Conservation (phyloP, 179 eudicot genomes). For the Silene coronaria region DNA sequence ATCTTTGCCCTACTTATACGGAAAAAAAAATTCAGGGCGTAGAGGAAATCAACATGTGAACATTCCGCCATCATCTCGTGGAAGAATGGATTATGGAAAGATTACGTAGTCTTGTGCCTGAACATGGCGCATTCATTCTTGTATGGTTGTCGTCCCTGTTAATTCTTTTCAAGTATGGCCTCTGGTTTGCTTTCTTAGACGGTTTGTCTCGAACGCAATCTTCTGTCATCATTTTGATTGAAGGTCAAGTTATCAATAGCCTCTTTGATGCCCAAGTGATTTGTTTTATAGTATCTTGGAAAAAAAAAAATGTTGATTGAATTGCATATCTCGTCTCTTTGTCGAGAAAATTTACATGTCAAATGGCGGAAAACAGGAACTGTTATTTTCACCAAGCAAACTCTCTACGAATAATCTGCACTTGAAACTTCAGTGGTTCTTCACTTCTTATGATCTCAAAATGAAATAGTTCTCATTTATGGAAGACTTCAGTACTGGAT, state of each 20-base stretch:
- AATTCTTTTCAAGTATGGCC: slow-evolving; percentile 26
- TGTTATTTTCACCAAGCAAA: neutral
- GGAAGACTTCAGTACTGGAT: neutral
- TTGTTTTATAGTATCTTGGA: neutral
- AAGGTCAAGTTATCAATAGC: slow-evolving; percentile 13
- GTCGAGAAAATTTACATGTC: slow-evolving; percentile 19
- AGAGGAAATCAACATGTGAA: slow-evolving; percentile 47
- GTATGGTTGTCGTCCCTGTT: slow-evolving; percentile 17
- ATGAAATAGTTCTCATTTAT: neutral
- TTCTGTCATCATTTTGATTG: slow-evolving; percentile 4
- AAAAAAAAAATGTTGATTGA: neutral
- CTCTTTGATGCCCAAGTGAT: slow-evolving; percentile 6
- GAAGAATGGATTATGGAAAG: slow-evolving; percentile 73
- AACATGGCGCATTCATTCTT: slow-evolving; percentile 33
- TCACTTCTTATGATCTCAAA: neutral
- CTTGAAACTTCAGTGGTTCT: neutral
- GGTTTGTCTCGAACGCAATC: slow-evolving; percentile 17
- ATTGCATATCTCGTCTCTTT: neutral
- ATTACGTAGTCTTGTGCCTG: slow-evolving; percentile 38
- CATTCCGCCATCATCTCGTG: slow-evolving; percentile 63
- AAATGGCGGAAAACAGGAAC: neutral
- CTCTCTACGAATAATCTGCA: neutral
- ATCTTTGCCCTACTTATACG: neutral
- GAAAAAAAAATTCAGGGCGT: slow-evolving; percentile 48
- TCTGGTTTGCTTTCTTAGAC: slow-evolving; percentile 26